Base-by-base conservation (phyloP, 495 filamentous ascomycete genomes). In the Xylona heveae region DNA sequence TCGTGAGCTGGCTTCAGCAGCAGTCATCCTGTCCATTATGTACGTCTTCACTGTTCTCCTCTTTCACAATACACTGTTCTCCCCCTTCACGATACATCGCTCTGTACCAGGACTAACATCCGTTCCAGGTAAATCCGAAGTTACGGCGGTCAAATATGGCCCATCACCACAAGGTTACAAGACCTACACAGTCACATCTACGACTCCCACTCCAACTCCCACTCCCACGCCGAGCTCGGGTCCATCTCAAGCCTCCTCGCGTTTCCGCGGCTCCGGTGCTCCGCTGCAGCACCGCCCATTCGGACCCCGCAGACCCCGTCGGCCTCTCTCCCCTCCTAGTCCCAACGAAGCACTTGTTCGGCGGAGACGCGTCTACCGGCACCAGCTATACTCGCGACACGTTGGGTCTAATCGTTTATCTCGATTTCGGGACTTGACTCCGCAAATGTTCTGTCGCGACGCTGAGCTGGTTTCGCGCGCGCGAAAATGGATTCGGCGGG, bases 361-460 rank as follows among this genome's bases (percentile, higher is more conserved):
- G 2, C 71, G 88, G 5, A 66, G 76, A 36, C 49, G 75, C 36
- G 62, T 94, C 39, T 94, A 97, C 50, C 61, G 67, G 10, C 52
- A 79, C 37, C 55, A 72, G 14, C 61, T 84, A 3, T 91, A 74
- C 52, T 90, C 79, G 0, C 61, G 79, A 5, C 79, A 90, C 40
- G 71, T 94, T 12, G 88, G 88, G 34, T 71, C 73, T 7, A 94
- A 92, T 49, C 68, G 73, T 4, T 42, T 74, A 13, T 91, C 83
- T 0, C 66, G 68, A 20, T 92, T 83, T 46, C 68, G 62, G 24
- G 73, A 84, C 35, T 59, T 91, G 16, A 75, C 70, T 2, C 78
- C 83, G 0, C 47, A 64, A 21, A 41, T 65, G 2, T 78, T 94
- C 49, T 54, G 54, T 35, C 50, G 50, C 5, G 65, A 77, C 36